phyloP scores from a whole-genome alignment of 1,139 yeast genomes.

The Pichia norvegensis region DNA sequence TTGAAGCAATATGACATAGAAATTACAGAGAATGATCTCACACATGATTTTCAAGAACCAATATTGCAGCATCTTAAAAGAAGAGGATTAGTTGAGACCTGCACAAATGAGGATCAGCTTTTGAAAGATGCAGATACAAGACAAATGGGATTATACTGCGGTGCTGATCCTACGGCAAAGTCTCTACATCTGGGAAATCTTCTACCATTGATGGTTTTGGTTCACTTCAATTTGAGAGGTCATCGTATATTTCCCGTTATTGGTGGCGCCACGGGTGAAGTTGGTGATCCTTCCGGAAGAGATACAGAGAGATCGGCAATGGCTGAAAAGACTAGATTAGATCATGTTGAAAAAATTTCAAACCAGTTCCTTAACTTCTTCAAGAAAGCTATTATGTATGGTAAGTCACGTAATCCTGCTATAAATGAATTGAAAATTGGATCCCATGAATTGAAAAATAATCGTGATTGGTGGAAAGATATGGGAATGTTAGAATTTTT shows the following conservation, averaged over 20 bases:
- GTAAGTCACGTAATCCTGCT: conserved; percentile 45
- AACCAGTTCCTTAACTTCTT: conserved; percentile 58
- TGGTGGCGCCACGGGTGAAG: conserved; percentile 97
- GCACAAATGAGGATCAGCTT: conserved; percentile 40
- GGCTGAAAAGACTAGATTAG: conserved; percentile 41
- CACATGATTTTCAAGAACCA: conserved; percentile 33
- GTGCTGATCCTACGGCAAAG: conserved; percentile 92
- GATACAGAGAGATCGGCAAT: conserved; percentile 61
- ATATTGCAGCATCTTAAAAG: conserved; percentile 39
- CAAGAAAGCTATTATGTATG: conserved; percentile 52
- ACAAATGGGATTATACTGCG: conserved; percentile 66
- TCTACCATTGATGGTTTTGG: conserved; percentile 73
- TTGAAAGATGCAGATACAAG: conserved; percentile 33
- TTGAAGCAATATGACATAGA: conserved; percentile 17
- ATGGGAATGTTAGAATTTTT: conserved; percentile 71
- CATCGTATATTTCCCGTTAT: conserved; percentile 75
- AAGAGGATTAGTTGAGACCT: conserved; percentile 41
- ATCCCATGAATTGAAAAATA: conserved; percentile 40
- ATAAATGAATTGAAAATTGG: conserved; percentile 31
- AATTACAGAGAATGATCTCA: conserved; percentile 22
- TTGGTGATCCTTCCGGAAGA: conserved; percentile 97
- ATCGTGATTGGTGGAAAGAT: conserved; percentile 80
- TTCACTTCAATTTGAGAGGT: conserved; percentile 80
- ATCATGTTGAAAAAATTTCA: conserved; percentile 55
- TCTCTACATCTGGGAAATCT: conserved; percentile 89